These are phyloP conservation scores for Daphne laureola DNA, from an alignment of 441 rosid species.

Conservation along the genomic window DNA sequence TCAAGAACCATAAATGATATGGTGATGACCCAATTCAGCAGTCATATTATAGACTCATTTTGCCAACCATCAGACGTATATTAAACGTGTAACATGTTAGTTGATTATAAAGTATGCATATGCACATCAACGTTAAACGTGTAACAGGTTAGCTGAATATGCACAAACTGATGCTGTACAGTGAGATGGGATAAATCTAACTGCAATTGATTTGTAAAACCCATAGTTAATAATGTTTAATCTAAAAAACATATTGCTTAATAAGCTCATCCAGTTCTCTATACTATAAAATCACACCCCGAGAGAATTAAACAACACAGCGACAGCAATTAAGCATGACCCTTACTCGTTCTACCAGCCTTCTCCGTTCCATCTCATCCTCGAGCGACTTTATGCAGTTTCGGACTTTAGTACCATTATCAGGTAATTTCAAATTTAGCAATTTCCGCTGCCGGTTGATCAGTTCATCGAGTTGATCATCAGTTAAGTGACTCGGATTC, in stretches of 20 bases:
- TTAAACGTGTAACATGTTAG: neutral
- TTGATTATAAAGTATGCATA: neutral
- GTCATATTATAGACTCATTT: neutral
- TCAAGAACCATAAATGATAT: slow-evolving; percentile 14
- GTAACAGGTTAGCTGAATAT: too few relatives aligned
- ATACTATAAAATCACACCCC: slow-evolving; percentile 7
- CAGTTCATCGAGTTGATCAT: slow-evolving; percentile 28
- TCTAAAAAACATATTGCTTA: neutral
- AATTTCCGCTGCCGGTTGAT: slow-evolving; percentile 25
- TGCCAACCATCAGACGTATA: neutral
- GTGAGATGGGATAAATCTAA: too few relatives aligned
- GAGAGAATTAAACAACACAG: slow-evolving; percentile 6
- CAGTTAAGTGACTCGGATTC: slow-evolving; percentile 12
- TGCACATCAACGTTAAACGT: too few relatives aligned
- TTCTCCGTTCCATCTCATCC: slow-evolving; percentile 48
- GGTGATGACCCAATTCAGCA: neutral
- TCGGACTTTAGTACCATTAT: slow-evolving; percentile 44
- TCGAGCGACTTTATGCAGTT: slow-evolving; percentile 21
- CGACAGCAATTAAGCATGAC: slow-evolving; percentile 17
- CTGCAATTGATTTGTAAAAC: neutral
- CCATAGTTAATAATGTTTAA: neutral
- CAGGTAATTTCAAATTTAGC: slow-evolving; percentile 23
- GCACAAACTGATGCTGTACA: too few relatives aligned
- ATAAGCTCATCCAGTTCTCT: neutral
- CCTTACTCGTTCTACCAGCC: slow-evolving; percentile 12